Conservation (phyloP, 2,329 filamentous ascomycete genomes). For the Trichoderma harzianum region DNA sequence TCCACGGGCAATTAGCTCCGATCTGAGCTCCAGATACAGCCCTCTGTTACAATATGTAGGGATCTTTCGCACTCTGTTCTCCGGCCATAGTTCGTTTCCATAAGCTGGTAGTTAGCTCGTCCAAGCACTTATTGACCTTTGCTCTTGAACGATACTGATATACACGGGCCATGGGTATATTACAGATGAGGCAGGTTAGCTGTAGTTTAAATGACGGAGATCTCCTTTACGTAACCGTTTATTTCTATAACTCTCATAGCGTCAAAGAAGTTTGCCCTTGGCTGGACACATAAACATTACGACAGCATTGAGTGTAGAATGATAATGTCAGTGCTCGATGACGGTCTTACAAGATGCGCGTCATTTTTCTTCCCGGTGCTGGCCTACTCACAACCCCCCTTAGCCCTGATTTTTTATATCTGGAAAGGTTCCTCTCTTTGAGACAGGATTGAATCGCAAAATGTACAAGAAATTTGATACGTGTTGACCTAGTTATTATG, state of each 20-base stretch:
- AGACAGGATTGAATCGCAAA: neutral
- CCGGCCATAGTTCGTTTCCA: neutral
- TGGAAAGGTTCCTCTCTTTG: neutral
- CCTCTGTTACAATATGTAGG: neutral
- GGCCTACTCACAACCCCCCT: neutral
- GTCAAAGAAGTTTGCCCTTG: accelerated
- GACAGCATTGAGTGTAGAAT: neutral
- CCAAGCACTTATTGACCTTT: neutral
- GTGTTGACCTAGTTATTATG: neutral
- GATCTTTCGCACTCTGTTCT: neutral
- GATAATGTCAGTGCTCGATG: neutral
- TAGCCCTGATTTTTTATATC: neutral
- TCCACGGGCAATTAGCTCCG: neutral
- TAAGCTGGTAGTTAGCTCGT: no score
- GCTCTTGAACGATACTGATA: neutral
- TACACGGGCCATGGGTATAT: neutral
- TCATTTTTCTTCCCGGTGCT: neutral
- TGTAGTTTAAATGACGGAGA: accelerated
- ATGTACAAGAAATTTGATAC: neutral
- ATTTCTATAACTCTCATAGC: neutral
- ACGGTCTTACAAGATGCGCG: neutral
- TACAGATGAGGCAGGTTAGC: neutral
- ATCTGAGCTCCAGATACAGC: neutral
- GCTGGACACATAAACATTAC: neutral
- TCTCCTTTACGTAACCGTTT: accelerated